Evolutionary conservation across 768 basidiomycete species (phyloP).

Genomic region (Pisolithus sp.): DNA sequence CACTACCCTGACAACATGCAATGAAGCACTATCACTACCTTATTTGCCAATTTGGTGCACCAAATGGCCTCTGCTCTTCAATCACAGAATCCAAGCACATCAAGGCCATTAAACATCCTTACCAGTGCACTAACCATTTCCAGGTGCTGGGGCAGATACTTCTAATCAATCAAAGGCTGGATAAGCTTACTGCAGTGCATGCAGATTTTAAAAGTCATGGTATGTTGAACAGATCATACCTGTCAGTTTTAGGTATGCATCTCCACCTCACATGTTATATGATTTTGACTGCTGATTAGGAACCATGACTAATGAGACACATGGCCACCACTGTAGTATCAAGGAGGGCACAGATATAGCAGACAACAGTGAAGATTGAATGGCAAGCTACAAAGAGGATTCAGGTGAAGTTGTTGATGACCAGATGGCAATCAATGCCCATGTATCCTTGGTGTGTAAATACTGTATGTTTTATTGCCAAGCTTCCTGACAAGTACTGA

Average conservation of each 20-base stretch:
- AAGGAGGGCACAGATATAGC: neutral
- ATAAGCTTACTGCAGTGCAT: slow-evolving; percentile 21
- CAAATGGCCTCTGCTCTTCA: slow-evolving; percentile 32
- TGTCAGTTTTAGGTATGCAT: neutral
- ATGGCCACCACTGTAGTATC: neutral
- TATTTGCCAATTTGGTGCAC: slow-evolving; percentile 26
- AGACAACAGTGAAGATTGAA: neutral
- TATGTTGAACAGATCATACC: slow-evolving; percentile 18
- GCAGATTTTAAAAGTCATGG: slow-evolving; percentile 13
- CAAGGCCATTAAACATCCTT: slow-evolving; percentile 32
- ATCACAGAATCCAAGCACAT: slow-evolving; percentile 34
- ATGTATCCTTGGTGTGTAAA: neutral
- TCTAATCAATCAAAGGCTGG: slow-evolving; percentile 21
- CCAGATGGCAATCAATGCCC: neutral
- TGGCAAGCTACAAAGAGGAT: neutral
- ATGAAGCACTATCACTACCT: slow-evolving; percentile 23
- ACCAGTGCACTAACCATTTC: slow-evolving; percentile 17
- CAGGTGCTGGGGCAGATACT: slow-evolving; percentile 28
- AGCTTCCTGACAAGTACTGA: neutral
- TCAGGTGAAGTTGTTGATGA: neutral
- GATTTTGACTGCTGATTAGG: neutral
- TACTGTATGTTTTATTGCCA: neutral
- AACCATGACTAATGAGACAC: neutral
- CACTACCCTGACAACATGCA: slow-evolving; percentile 28
- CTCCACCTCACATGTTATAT: neutral